phyloP scores from a whole-genome alignment of 2,329 filamentous ascomycete genomes.

The Pseudogymnoascus pannorum region DNA sequence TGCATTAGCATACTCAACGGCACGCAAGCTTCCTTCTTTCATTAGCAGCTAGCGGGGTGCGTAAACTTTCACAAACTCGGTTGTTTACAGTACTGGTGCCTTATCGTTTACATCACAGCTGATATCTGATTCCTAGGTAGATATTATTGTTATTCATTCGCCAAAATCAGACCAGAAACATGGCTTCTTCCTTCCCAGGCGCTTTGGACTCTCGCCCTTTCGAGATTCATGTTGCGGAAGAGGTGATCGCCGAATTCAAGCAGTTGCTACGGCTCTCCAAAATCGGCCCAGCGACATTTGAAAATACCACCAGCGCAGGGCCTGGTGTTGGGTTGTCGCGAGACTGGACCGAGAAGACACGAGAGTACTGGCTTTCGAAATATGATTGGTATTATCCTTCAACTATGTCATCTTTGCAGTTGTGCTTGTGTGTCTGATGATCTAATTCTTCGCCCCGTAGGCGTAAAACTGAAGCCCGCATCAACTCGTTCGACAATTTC shows the following conservation, averaged over 20 bases:
- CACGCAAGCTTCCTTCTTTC: too few species aligned
- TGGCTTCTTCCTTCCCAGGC: too few species aligned
- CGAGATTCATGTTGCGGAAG: constrained; percentile 32
- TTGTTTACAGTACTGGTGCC: too few species aligned
- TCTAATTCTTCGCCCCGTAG: constrained; percentile 8
- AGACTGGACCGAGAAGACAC: constrained; percentile 39
- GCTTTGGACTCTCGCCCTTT: neutral
- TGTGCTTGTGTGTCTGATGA: neutral
- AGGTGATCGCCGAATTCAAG: constrained; percentile 38
- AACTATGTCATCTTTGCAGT: neutral
- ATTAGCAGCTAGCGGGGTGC: too few species aligned
- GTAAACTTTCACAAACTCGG: too few species aligned
- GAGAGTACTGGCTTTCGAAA: constrained; percentile 35
- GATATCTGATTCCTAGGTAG: too few species aligned
- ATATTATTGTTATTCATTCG: too few species aligned
- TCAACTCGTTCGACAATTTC: constrained; percentile 16
- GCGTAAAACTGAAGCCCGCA: constrained; percentile 12
- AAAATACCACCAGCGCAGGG: constrained; percentile 37
- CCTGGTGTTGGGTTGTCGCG: constrained; percentile 37
- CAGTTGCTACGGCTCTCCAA: constrained; percentile 40
- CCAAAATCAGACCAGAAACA: too few species aligned
- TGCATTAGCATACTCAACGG: too few species aligned
- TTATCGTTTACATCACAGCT: too few species aligned
- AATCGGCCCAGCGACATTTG: constrained; percentile 41
- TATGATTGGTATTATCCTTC: constrained; percentile 41